A percentile compares a stretch with the other conserved stretches of the same genome.
Conservation (phyloP, 2,329 filamentous ascomycete genomes). For the Colletotrichum nymphaeae region DNA sequence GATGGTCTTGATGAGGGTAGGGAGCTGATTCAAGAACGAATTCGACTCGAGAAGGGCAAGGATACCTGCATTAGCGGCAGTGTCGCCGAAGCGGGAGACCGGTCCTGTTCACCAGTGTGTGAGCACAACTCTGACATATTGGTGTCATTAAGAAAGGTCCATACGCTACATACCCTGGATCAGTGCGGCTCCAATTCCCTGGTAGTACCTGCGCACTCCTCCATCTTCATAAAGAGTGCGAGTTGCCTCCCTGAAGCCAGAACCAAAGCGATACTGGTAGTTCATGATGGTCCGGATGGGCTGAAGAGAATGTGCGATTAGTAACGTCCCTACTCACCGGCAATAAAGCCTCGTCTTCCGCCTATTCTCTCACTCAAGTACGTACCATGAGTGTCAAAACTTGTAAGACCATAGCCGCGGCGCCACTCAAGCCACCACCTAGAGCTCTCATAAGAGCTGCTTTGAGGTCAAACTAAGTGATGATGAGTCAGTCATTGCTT, state of each 20-base stretch:
- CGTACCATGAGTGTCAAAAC: constrained; percentile 59
- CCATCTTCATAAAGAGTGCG: constrained; percentile 54
- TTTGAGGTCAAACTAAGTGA: constrained; percentile 54
- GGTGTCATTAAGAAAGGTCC: fast-evolving
- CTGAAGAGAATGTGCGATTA: constrained; percentile 39
- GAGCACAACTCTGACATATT: background rate
- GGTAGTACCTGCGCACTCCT: constrained; percentile 56
- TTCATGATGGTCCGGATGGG: constrained; percentile 63
- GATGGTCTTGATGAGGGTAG: constrained; percentile 55
- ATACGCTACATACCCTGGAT: constrained; percentile 50
- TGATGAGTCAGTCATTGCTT: background rate
- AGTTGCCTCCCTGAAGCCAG: constrained; percentile 52
- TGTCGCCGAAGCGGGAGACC: constrained; percentile 58
- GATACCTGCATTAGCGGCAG: constrained; percentile 62
- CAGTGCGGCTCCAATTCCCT: constrained; percentile 56
- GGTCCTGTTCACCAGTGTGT: constrained; percentile 46
- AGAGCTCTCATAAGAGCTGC: constrained; percentile 57
- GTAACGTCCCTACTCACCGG: background rate
- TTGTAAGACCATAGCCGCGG: constrained; percentile 60
- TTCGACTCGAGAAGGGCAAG: constrained; percentile 59
- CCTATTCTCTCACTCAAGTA: fast-evolving
- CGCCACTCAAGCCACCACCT: constrained; percentile 58
- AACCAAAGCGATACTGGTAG: constrained; percentile 61
- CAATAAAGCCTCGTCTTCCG: background rate
- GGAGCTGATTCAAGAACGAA: constrained; percentile 54